These are phyloP conservation scores for Pyrenochaeta sp. DNA, from an alignment of 2,329 filamentous ascomycete species.

Conservation along the genomic window DNA sequence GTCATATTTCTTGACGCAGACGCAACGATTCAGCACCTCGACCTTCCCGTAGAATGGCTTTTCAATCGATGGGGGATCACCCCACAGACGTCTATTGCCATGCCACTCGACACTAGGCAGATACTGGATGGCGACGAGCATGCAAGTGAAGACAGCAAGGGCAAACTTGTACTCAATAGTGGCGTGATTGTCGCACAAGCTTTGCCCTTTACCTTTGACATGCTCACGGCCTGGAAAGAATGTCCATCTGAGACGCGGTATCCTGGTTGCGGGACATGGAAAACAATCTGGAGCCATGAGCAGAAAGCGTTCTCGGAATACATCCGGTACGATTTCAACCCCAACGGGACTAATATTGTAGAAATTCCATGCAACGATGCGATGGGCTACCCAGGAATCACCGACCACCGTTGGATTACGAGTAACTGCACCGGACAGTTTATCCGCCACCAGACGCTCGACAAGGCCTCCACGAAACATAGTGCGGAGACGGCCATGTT, in stretches of 20 bases:
- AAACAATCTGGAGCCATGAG: constrained; percentile 39
- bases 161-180: constrained; percentile 47
- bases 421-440: constrained; percentile 36
- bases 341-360: constrained; percentile 30
- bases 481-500: constrained; percentile 23
- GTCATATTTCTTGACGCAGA: constrained; percentile 57
- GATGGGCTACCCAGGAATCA: constrained; percentile 39
- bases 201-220: constrained; percentile 30
- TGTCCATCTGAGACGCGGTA: constrained; percentile 38
- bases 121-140: constrained; percentile 14
- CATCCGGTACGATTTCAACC: constrained; percentile 44
- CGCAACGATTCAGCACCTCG: constrained; percentile 49
- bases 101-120: constrained; percentile 48
- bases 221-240: constrained; percentile 41
- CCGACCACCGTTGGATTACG: constrained; percentile 10
- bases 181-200: constrained; percentile 51
- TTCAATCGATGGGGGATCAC: constrained; percentile 56
- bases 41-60: constrained; percentile 57
- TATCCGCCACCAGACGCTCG: constrained; percentile 36
- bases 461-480: constrained; percentile 22
- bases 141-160: constrained; percentile 47
- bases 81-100: constrained; percentile 49
- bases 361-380: constrained; percentile 46
- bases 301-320: constrained; percentile 45
- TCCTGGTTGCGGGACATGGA: constrained; percentile 37